phyloP scores from a whole-genome alignment of 257 asterid genomes.

The Nicotiana knightiana region DNA sequence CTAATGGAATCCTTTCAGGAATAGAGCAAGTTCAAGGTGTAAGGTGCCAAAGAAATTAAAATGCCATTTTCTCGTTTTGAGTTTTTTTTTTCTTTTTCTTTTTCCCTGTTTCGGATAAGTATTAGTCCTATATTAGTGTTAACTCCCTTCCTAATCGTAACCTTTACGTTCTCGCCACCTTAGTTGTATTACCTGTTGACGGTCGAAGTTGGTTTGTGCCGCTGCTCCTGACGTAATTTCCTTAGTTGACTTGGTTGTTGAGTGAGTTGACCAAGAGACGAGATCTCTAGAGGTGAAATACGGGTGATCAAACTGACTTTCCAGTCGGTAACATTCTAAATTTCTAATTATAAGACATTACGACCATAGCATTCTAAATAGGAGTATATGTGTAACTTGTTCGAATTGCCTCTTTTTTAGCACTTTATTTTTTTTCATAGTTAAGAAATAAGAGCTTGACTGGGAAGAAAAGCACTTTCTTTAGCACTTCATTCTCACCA shows the following conservation, averaged over 20 bases:
- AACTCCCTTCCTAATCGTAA: neutral
- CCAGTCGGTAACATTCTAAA: no score
- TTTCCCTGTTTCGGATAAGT: neutral
- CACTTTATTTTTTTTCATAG: no score
- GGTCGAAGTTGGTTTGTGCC: neutral
- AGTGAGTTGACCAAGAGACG: neutral
- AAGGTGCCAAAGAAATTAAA: neutral
- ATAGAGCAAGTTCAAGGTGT: neutral
- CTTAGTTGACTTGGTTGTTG: neutral
- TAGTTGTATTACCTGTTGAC: neutral
- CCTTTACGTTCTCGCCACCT: neutral
- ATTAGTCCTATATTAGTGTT: neutral
- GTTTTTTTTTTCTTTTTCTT: neutral
- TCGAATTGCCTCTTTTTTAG: no score
- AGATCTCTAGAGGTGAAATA: no score
- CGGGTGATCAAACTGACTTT: no score
- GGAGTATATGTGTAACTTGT: neutral
- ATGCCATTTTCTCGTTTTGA: neutral
- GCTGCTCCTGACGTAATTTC: neutral
- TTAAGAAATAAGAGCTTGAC: no score
- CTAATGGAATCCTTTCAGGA: neutral
- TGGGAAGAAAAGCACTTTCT: no score
- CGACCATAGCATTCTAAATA: neutral
- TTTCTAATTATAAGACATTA: no score
- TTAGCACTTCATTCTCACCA: no score